Evolutionary conservation across 441 rosid species (phyloP), one percentile per base, ranked within the genome.

Genomic region (Aleurites moluccanus): DNA sequence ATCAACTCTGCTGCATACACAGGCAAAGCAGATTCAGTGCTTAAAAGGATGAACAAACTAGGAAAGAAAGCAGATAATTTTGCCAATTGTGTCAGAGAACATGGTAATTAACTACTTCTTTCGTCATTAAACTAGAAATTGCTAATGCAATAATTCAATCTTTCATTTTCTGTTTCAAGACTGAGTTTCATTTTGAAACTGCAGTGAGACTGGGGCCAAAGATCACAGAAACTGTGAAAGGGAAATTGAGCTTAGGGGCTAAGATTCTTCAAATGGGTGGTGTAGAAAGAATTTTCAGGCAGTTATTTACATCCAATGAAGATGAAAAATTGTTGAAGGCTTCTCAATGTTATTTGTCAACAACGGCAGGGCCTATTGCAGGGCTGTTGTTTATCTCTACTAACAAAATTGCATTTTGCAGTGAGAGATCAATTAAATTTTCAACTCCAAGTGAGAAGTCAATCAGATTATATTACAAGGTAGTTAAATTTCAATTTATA

Each of bases 361-460:
- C 94, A 42, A 86, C 97, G 2, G 82, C 84, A 4, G 94, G 97
- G 60, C 97, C 97, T 10, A 87, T 91, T 11, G 88, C 91, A 0
- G 94, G 94, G 35, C 86, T 91, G 33, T 85, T 89, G 63, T 91
- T 88, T 72, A 85, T 86, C 70, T 88, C 96, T 25, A 81, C 85
- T 3, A 42, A 85, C 21, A 88, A 86, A 81, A 62, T 90, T 35
- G 88, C 91, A 9, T 91, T 91, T 64, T 88, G 94, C 82, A 90
- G 97, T 8, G 91, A 91, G 52, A 87, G 85, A 81, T 90, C 90
- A 0, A 84, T 91, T 49, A 86, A 88, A 63, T 73, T 92, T 56
- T 67, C 85, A 72, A 82, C 91, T 49, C 83, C 92, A 14, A 64
- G 86, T 9, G 92, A 91, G 35, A 84, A 83, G 56, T 16, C 65